Percentiles rank a stretch among this genome's conserved stretches.
These are phyloP conservation scores for Dicorynia guianensis DNA, from an alignment of 306 rosid genomes.

Conservation along the genomic window DNA sequence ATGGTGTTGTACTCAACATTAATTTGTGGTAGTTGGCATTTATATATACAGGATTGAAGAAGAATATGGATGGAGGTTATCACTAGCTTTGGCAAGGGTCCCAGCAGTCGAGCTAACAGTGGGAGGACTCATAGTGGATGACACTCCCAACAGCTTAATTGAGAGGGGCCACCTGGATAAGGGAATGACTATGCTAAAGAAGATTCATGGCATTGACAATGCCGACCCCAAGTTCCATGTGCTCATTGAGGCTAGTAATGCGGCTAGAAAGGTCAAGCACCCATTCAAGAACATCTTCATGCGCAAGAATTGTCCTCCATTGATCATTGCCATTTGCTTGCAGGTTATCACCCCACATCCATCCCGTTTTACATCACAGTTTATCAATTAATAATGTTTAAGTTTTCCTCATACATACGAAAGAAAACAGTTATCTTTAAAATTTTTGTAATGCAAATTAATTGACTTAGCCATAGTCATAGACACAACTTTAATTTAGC, in stretches of 20 bases:
- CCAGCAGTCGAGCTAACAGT: constrained; percentile 53
- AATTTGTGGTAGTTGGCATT: no score
- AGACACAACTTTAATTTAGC: no score
- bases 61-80: constrained; percentile 77
- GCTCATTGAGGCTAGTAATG: constrained; percentile 54
- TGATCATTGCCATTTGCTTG: constrained; percentile 50
- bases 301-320: constrained; percentile 65
- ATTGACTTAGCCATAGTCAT: no score
- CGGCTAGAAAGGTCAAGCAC: constrained; percentile 50
- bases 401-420: no score
- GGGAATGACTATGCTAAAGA: constrained; percentile 57
- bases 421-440: no score
- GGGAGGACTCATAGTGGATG: constrained; percentile 54
- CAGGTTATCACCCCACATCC: constrained; percentile 39
- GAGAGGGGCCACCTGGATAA: constrained; percentile 56
- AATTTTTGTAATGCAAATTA: no score
- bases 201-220: constrained; percentile 59
- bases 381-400: no score
- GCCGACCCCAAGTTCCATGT: constrained; percentile 60
- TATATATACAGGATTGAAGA: constrained; percentile 44
- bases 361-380: no score
- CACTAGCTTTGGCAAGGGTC: constrained; percentile 57
- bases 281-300: constrained; percentile 49
- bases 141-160: constrained; percentile 66
- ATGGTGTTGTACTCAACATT: background rate